phyloP scores from a whole-genome alignment of 1,139 yeast genomes.

The Geotrichum aggregatum region DNA sequence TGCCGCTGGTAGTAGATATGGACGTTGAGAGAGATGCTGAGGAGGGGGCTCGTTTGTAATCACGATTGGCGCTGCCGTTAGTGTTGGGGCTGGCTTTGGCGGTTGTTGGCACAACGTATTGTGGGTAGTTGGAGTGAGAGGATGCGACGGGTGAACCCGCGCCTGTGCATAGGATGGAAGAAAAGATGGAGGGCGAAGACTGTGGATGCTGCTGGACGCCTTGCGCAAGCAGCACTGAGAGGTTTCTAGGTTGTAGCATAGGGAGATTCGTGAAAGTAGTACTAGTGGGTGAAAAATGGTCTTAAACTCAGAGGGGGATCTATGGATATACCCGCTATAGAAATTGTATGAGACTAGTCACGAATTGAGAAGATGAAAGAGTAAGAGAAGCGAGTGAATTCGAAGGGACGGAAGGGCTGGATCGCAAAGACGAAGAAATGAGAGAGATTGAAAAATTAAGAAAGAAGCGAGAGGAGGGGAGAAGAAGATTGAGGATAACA shows the following conservation, averaged over 20 bases:
- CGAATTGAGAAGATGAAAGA: too few species aligned
- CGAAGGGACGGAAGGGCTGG: too few species aligned
- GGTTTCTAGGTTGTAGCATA: conserved; percentile 1
- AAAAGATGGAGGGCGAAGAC: background rate
- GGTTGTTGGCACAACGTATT: background rate
- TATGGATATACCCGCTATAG: too few species aligned
- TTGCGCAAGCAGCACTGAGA: conserved; percentile 3
- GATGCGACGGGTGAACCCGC: background rate
- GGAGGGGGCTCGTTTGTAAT: background rate
- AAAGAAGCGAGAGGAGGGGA: too few species aligned
- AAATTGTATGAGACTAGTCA: too few species aligned
- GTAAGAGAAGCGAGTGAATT: too few species aligned
- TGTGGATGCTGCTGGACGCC: background rate
- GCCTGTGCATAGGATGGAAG: conserved; percentile 3
- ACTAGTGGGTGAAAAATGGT: too few species aligned
- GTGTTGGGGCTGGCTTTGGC: background rate
- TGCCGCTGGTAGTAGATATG: background rate
- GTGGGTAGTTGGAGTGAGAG: background rate
- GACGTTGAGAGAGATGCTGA: background rate
- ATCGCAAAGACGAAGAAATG: too few species aligned
- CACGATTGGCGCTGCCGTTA: background rate
- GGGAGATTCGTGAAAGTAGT: background rate
- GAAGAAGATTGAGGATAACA: too few species aligned
- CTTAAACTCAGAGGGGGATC: too few species aligned
- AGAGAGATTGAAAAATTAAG: too few species aligned